phyloP scores from a whole-genome alignment of 23 red algal species.

The Gracilaria gracilis region DNA sequence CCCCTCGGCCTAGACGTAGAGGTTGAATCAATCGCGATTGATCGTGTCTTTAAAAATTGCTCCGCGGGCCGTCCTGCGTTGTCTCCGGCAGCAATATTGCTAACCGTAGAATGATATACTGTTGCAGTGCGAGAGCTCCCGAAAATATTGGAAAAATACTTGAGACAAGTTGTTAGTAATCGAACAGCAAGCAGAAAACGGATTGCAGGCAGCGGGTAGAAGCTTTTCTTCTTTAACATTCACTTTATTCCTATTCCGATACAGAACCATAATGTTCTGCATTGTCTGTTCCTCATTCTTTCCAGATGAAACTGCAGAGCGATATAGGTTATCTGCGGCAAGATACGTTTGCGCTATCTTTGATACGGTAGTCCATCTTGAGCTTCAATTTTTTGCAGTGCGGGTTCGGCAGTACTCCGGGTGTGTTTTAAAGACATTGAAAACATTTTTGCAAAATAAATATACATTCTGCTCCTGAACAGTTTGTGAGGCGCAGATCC shows the following conservation, averaged over 20 bases:
- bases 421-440: background rate
- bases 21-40: background rate
- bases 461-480: conserved; percentile 21
- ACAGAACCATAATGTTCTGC: conserved; percentile 34
- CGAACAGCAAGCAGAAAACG: background rate
- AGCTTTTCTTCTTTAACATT: background rate
- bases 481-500: background rate
- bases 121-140: background rate
- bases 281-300: conserved; percentile 27
- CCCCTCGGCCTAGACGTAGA: background rate
- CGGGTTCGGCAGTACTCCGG: background rate
- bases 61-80: background rate
- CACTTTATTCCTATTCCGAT: conserved; percentile 22
- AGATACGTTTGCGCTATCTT: conserved; percentile 22
- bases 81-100: background rate
- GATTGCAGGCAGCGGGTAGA: background rate
- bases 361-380: conserved; percentile 5
- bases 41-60: background rate
- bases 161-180: background rate
- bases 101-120: background rate
- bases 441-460: conserved; percentile 8
- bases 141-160: conserved; percentile 11
- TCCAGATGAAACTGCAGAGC: conserved; percentile 19
- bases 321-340: conserved; percentile 33
- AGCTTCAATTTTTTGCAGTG: background rate